Evolutionary conservation across 2,329 filamentous ascomycete genomes (phyloP).

Genomic region (Aspergillus fischeri): DNA sequence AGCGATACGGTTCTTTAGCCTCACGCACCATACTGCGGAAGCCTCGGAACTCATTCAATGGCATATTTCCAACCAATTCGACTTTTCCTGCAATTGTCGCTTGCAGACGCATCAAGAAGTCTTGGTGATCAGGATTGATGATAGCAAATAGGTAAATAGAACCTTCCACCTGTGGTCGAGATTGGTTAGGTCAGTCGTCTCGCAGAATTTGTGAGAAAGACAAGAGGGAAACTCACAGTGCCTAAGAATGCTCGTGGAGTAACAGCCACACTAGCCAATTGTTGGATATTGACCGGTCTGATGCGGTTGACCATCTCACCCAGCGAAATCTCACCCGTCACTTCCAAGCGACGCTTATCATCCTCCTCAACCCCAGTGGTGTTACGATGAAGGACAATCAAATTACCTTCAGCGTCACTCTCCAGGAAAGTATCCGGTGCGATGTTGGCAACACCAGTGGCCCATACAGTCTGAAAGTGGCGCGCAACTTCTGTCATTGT

Average conservation of each 20-base stretch:
- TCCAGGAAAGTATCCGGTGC: slow-evolving; percentile 73
- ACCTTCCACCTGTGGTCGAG: slow-evolving; percentile 66
- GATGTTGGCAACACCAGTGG: slow-evolving; percentile 70
- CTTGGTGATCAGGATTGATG: slow-evolving; percentile 67
- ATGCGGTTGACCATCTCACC: slow-evolving; percentile 95
- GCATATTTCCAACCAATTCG: slow-evolving; percentile 65
- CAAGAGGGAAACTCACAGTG: slow-evolving; percentile 59
- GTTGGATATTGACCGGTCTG: slow-evolving; percentile 64
- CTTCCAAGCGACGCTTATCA: slow-evolving; percentile 65
- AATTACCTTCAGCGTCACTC: slow-evolving; percentile 81
- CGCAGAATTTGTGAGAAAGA: neutral
- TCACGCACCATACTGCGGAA: slow-evolving; percentile 70
- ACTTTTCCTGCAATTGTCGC: slow-evolving; percentile 63
- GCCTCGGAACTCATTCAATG: slow-evolving; percentile 76
- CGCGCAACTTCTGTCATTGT: slow-evolving; percentile 70
- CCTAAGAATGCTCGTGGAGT: slow-evolving; percentile 80
- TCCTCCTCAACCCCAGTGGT: slow-evolving; percentile 67
- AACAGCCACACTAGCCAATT: slow-evolving; percentile 62
- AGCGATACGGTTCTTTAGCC: slow-evolving; percentile 73
- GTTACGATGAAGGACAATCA: slow-evolving; percentile 76
- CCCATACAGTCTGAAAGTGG: slow-evolving; percentile 78
- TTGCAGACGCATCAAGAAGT: slow-evolving; percentile 81
- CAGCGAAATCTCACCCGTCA: slow-evolving; percentile 76
- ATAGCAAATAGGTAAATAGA: slow-evolving; percentile 85
- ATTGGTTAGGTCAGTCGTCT: neutral